Base-by-base conservation (phyloP, 306 rosid species). In the Corylus heterophylla region DNA sequence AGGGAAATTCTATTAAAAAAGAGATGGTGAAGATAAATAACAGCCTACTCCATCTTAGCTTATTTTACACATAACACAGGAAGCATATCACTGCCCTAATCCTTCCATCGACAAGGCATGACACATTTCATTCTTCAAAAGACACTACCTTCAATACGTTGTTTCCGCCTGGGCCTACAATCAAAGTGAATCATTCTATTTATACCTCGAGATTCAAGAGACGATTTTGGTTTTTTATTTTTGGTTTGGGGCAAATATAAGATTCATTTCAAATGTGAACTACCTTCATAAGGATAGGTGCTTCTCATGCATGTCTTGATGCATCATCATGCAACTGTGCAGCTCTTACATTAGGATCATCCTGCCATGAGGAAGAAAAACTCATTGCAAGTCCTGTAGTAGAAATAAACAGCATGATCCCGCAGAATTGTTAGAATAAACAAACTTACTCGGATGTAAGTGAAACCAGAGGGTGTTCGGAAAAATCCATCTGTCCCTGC, bases 401-500 rank as follows among this genome's bases (percentile, higher is more conserved):
- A 20, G 54, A 77, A 42, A 42, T 0, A 8, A 73, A 74, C 66
- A 74, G n/a, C 39, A 56, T 29, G 9, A 20, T 66, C 22, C 31
- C 12, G n/a, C 20, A 74, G 56, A 74, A 70, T 25, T 20, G 5
- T 71, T 12, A 74, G 27, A 48, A 84, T 75, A 58, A 56, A 9
- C 79, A 73, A 69, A 90, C 98, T 88, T 82, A 95, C 99, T 89
- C 99, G 97, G 69, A 95, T 89, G 75, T 92, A 95, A 73, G 97
- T 18, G 86, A 85, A 95, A 84, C 92, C 76, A 39, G 95, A 69
- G 25, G 89, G 64, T 14, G 89, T 54, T 79, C 99, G 90, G 81
- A 92, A 89, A 92, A 95, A 78, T 95, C 99, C 92, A 93, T 88
- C 59, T 94, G 98, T 79, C 94, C 98, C 99, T 95, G 97, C 88